Evolutionary conservation across 2,329 filamentous ascomycete genomes (phyloP), one percentile per base, ranked within the genome.

Genomic region (Geosmithia flava): DNA sequence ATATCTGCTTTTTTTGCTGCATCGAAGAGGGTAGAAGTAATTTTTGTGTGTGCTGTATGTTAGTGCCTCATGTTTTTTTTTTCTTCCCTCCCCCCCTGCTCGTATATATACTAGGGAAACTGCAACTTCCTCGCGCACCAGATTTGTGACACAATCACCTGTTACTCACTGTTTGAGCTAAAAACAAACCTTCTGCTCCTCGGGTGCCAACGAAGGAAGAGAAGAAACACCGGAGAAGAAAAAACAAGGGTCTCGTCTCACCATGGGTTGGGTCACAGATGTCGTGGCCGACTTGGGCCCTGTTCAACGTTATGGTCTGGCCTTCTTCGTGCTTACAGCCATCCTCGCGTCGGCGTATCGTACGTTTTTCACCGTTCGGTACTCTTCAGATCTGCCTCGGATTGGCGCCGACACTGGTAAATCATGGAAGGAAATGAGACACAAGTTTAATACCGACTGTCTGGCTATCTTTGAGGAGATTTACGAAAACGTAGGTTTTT

Each of bases 381-480:
- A 60, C 40, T 58, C 60, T 13, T 45, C 50, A 0, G 53, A 49
- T 7, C 50, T 64, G 3, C 50, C 56, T 1, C 52, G 60, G 7
- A 48, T 62, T 6, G 50, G 59, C 0, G 46, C 52, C 20, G 58
- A 56, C 1, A 49, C 53, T 15, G 50, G 46, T 20, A 46, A 54
- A 2, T 63, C 65, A 46, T 63, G 62, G 44, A 29, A 62, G 15
- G 53, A 54, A 8, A 65, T 61, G 2, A 48, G 58, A 37, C 42
- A 53, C 33, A 52, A 51, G 0, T 65, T 60, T 50, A 57, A 61
- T 49, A 59, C 49, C 1, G 56, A 64, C 13, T 65, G 62, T 42
- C 47, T 54, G 42, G 45, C 53, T 0, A 47, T 65, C 7, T 64
- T 56, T 20, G 46, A 50, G 10, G 62, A 65, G 3, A 61, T 60